phyloP scores from a whole-genome alignment of 768 basidiomycete genomes.

The Panus rudis region DNA sequence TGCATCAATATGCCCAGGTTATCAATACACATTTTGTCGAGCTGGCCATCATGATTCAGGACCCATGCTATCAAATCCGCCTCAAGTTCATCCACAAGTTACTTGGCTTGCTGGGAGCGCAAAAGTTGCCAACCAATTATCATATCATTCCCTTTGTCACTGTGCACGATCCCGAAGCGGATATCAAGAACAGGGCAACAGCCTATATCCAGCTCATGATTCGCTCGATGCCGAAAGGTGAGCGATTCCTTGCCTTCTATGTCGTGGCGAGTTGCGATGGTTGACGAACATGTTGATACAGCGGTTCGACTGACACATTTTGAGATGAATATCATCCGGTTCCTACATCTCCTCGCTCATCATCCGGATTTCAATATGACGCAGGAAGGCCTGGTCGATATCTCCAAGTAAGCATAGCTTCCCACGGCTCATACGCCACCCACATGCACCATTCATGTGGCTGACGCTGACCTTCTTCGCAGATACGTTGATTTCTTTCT shows the following conservation, averaged over 20 bases:
- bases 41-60: conserved; percentile 72
- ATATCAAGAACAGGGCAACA: conserved; percentile 57
- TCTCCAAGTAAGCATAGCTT: conserved; percentile 66
- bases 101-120: conserved; percentile 49
- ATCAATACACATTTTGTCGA: conserved; percentile 58
- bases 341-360: conserved; percentile 84
- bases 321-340: conserved; percentile 78
- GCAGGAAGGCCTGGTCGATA: conserved; percentile 64
- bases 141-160: conserved; percentile 85
- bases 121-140: conserved; percentile 64
- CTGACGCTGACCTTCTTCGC: not conserved
- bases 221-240: conserved; percentile 41
- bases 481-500: conserved; percentile 91
- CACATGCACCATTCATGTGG: not conserved
- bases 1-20: conserved; percentile 47
- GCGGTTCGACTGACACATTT: conserved; percentile 58
- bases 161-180: conserved; percentile 85
- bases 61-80: conserved; percentile 84
- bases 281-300: conserved; percentile 15
- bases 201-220: conserved; percentile 48
- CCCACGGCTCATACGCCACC: not conserved
- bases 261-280: not conserved
- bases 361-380: conserved; percentile 84
- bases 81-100: conserved; percentile 72
- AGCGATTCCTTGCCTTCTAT: not conserved